A percentile compares a stretch with the other conserved stretches of the same genome.
Evolutionary conservation across 164 flowering plant genomes (phyloP).

Genomic region (Aristolochia californica): DNA sequence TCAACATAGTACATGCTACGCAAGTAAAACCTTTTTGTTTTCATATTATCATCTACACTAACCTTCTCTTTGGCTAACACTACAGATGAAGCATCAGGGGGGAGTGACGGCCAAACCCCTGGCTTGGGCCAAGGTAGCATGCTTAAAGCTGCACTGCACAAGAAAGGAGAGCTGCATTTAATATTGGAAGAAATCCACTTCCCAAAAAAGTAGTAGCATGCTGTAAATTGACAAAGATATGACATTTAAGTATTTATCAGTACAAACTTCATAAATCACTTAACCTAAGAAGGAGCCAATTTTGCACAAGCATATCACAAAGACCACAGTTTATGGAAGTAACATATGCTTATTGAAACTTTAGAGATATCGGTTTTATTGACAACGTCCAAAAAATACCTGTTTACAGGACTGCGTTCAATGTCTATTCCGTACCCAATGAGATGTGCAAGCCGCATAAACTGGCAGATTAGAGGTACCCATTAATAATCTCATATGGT

Average conservation of each 20-base stretch:
- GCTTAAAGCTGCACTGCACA: conserved; percentile 83
- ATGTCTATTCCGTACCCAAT: conserved; percentile 81
- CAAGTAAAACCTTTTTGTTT: background rate
- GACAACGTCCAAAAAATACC: conserved; percentile 31
- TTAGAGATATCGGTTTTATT: background rate
- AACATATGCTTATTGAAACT: too few relatives aligned
- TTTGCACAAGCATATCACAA: too few relatives aligned
- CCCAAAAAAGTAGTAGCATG: background rate
- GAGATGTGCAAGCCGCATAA: conserved; percentile 88
- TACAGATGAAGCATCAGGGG: conserved; percentile 72
- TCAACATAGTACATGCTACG: too few relatives aligned
- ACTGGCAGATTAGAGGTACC: conserved; percentile 37
- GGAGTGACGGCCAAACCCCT: conserved; percentile 81
- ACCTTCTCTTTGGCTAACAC: conserved; percentile 91
- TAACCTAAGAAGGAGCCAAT: too few relatives aligned
- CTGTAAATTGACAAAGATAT: too few relatives aligned
- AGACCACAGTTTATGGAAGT: too few relatives aligned
- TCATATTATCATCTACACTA: conserved; percentile 17
- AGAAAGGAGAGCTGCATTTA: background rate
- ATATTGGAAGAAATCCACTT: conserved; percentile 1
- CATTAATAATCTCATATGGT: background rate
- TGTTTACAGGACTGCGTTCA: conserved; percentile 89
- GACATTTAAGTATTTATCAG: too few relatives aligned
- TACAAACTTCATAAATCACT: too few relatives aligned
- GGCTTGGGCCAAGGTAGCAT: conserved; percentile 99